phyloP scores from a whole-genome alignment of 192 early-diverging fungal genomes.

The Gorgonomyces haynaldii region DNA sequence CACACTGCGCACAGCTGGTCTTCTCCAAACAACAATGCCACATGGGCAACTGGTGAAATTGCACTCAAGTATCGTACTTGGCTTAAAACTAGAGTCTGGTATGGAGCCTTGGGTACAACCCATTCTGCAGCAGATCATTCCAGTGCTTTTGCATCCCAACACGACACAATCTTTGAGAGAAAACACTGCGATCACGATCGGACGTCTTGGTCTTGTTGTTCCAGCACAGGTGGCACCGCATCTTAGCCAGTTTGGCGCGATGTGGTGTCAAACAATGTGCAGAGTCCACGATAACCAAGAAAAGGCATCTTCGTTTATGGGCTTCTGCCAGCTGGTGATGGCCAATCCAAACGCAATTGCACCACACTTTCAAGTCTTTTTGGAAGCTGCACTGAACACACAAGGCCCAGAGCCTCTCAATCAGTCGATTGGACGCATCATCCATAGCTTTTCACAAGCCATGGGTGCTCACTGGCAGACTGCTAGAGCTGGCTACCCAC shows the following conservation, averaged over 20 bases:
- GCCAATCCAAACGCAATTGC: slow-evolving; percentile 64
- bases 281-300: slow-evolving; percentile 88
- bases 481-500: background rate
- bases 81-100: slow-evolving; percentile 38
- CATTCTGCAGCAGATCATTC: slow-evolving; percentile 74
- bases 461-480: slow-evolving; percentile 6
- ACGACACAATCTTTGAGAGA: slow-evolving; percentile 58
- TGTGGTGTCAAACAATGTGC: slow-evolving; percentile 70
- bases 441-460: slow-evolving; percentile 4
- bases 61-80: slow-evolving; percentile 54
- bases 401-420: background rate
- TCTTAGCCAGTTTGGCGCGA: slow-evolving; percentile 67
- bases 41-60: slow-evolving; percentile 97
- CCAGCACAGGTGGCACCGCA: slow-evolving; percentile 75
- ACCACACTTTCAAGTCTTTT: background rate
- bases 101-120: slow-evolving; percentile 72
- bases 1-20: too few species aligned
- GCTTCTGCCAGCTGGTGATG: slow-evolving; percentile 85
- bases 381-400: background rate
- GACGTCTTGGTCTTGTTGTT: slow-evolving; percentile 84
- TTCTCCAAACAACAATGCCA: slow-evolving; percentile 99
- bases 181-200: slow-evolving; percentile 95
- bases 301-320: slow-evolving; percentile 92
- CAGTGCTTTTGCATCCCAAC: slow-evolving; percentile 56
- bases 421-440: background rate